Base-by-base conservation (phyloP, 768 basidiomycete species). In the Russula sp. region DNA sequence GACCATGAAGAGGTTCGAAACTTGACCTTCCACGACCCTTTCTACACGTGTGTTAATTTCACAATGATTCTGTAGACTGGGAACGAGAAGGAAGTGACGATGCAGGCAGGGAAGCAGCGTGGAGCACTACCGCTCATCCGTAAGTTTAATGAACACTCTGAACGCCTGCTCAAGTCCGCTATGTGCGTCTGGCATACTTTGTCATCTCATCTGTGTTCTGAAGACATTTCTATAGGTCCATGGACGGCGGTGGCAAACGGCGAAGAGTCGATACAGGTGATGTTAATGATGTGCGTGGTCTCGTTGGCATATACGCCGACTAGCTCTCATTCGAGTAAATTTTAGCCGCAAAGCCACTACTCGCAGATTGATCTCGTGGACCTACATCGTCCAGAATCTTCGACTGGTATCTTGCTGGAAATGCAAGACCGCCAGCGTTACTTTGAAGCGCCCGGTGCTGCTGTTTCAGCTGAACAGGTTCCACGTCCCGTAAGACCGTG, bases 131-230 rank as follows among this genome's bases (percentile, higher is more conserved):
- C 97, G 0, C 81, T 98, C 53, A 98, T 99, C 68, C 83, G 96
- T 55, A 91, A 95, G 73, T 98, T 99, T 77, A 99, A 98, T 71
- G 94, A 98, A 71, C 97, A 99, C 74, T 97, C 94, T 0, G 93
- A 96, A 69, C 78, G 94, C 68, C 78, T 98, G 11, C 77, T 98
- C 16, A 88, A 89, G 63, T 86, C 91, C 49, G 88, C 90, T 5
- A 71, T 92, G 90, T 90, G 71, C 69, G 79, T 72, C n/a, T 9
- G 16, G 20, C 3, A 74, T 69, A 20, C 30, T 52, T 42, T 36
- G 20, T 40, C 59, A 30, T 22, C 48, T 13, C 30, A 1, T 62
- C 26, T 34, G 26, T 36, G 32, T 38, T 22, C 20, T 65, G 44
- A 61, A 26, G 28, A 59, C 53, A 64, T 61, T 30, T 28, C 38